Evolutionary conservation across 345 rosid species (phyloP).

Genomic region (Boechera stricta): DNA sequence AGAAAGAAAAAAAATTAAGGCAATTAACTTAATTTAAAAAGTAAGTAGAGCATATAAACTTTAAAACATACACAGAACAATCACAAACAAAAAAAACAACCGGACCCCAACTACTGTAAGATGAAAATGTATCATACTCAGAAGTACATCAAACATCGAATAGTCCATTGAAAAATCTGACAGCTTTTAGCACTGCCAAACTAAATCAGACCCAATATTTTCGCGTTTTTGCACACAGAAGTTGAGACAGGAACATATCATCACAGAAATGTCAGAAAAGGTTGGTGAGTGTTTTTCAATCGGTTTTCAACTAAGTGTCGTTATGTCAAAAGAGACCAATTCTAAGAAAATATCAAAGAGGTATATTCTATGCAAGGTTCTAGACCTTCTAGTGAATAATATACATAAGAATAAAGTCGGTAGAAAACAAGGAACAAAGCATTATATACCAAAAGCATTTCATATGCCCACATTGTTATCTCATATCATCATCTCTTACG

Average conservation of each 20-base stretch:
- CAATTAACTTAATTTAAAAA: not conserved
- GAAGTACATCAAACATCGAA: slow-evolving; percentile 23
- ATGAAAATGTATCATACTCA: slow-evolving; percentile 20
- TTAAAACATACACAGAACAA: not conserved
- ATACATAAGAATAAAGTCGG: slow-evolving; percentile 14
- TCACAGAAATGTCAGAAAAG: slow-evolving; percentile 5
- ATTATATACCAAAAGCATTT: slow-evolving; percentile 38
- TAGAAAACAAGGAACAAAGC: slow-evolving; percentile 41
- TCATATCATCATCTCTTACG: slow-evolving; percentile 31
- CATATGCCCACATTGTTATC: slow-evolving; percentile 43
- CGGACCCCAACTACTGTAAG: not conserved
- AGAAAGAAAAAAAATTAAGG: not conserved
- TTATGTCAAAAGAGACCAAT: slow-evolving; percentile 26
- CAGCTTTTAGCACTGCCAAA: slow-evolving; percentile 18
- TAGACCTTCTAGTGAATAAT: slow-evolving; percentile 24
- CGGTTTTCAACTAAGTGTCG: slow-evolving; percentile 37
- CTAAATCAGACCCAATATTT: slow-evolving; percentile 34
- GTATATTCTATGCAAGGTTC: slow-evolving; percentile 46
- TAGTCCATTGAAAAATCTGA: slow-evolving; percentile 33
- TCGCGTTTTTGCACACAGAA: slow-evolving; percentile 38
- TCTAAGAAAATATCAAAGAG: slow-evolving; percentile 37
- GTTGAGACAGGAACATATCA: slow-evolving; percentile 42
- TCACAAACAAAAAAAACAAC: not conserved
- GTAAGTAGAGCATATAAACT: not conserved
- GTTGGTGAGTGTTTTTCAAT: slow-evolving; percentile 42